phyloP scores from a whole-genome alignment of 495 filamentous ascomycete genomes.

The Penicillium lagena region DNA sequence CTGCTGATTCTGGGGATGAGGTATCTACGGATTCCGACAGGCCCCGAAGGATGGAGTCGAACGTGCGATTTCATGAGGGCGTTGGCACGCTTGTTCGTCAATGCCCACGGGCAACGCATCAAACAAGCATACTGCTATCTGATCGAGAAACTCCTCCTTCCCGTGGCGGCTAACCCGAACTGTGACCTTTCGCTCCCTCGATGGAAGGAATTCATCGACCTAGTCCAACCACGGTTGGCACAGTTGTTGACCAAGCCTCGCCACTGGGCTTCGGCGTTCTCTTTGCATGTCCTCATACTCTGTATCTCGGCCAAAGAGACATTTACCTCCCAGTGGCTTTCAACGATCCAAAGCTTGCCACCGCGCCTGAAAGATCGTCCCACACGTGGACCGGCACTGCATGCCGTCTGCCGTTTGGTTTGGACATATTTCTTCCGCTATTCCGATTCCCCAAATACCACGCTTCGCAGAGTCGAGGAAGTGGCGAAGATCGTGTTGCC shows the following conservation, averaged over 20 bases:
- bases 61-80: constrained; percentile 83
- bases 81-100: constrained; percentile 72
- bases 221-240: constrained; percentile 65
- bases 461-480: constrained; percentile 78
- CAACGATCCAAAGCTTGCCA: constrained; percentile 67
- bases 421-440: constrained; percentile 94
- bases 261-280: constrained; percentile 84
- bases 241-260: constrained; percentile 85
- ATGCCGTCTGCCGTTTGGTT: constrained; percentile 84
- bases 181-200: constrained; percentile 68
- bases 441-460: constrained; percentile 60
- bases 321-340: constrained; percentile 79
- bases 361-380: constrained; percentile 75
- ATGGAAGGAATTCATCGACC: constrained; percentile 78
- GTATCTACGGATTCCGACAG: constrained; percentile 65
- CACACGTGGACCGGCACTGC: constrained; percentile 72
- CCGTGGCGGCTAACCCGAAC: constrained; percentile 71
- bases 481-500: constrained; percentile 77
- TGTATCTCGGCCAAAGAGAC: constrained; percentile 81
- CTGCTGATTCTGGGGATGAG: constrained; percentile 86
- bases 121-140: constrained; percentile 94
- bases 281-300: constrained; percentile 73
- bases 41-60: constrained; percentile 71
- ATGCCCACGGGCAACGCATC: constrained; percentile 76
- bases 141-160: constrained; percentile 79